These are phyloP conservation scores for Termitomyces eurrhizus DNA, from an alignment of 768 basidiomycete species.

Conservation along the genomic window DNA sequence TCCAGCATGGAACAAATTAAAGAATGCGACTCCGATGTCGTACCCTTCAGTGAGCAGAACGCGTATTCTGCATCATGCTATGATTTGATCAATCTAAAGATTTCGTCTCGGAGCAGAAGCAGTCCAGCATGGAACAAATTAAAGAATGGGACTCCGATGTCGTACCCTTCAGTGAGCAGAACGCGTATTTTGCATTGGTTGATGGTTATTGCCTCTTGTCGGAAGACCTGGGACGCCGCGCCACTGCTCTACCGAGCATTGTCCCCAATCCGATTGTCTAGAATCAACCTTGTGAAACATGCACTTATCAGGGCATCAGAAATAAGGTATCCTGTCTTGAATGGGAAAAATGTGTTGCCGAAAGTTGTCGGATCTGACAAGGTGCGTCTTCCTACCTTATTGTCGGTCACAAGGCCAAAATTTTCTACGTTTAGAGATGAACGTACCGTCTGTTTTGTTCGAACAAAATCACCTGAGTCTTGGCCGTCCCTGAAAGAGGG, in stretches of 20 bases:
- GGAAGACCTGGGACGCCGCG: not conserved
- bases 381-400: not conserved
- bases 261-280: too few relatives aligned
- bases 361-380: too few relatives aligned
- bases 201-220: not conserved
- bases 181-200: not conserved
- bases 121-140: too few relatives aligned
- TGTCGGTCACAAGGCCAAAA: not conserved
- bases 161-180: too few relatives aligned
- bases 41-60: too few relatives aligned
- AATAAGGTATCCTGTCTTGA: not conserved
- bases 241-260: not conserved
- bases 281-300: not conserved
- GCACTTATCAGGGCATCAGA: not conserved
- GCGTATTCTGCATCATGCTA: not conserved
- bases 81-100: too few relatives aligned
- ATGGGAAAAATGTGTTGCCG: not conserved
- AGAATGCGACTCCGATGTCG: not conserved
- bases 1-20: not conserved
- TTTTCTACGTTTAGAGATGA: not conserved
- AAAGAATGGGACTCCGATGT: not conserved
- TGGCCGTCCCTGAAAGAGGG: not conserved
- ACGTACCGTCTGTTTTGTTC: not conserved
- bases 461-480: not conserved
- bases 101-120: not conserved